These are phyloP conservation scores for Aspergillus ellipticus DNA, from an alignment of 495 filamentous ascomycete species.

Conservation along the genomic window DNA sequence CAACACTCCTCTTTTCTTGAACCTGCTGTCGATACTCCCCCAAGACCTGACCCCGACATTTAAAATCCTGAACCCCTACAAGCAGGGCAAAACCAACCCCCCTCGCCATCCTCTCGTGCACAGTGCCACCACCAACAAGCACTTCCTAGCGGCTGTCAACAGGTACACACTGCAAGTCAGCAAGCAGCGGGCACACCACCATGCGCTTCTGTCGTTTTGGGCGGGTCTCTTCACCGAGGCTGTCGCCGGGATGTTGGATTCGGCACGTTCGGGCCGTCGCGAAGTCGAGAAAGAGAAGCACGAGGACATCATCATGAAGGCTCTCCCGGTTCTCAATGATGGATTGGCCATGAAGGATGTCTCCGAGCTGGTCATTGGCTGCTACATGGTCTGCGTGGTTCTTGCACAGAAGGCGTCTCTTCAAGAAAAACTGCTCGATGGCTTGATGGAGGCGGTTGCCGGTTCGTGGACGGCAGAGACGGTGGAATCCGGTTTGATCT, in stretches of 20 bases:
- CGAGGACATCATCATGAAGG: conserved; percentile 69
- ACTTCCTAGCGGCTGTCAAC: conserved; percentile 69
- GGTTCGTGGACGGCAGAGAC: conserved; percentile 71
- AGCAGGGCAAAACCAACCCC: conserved; percentile 65
- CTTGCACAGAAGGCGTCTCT: conserved; percentile 76
- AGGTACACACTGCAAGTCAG: conserved; percentile 68
- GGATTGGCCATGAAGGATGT: conserved; percentile 68
- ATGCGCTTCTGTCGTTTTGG: conserved; percentile 81
- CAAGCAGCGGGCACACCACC: conserved; percentile 63
- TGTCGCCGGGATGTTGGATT: conserved; percentile 72
- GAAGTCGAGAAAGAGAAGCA: conserved; percentile 67
- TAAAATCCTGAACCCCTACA: conserved; percentile 80
- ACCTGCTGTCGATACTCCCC: conserved; percentile 79
- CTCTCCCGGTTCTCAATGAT: conserved; percentile 73
- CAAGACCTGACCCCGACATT: conserved; percentile 66
- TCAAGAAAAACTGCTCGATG: conserved; percentile 67
- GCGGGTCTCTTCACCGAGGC: conserved; percentile 78
- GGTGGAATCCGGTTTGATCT: conserved; percentile 68
- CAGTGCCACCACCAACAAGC: conserved; percentile 66
- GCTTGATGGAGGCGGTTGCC: conserved; percentile 82
- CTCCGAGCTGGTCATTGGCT: conserved; percentile 73
- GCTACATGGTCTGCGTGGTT: conserved; percentile 85
- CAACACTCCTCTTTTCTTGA: conserved; percentile 71
- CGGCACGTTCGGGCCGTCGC: conserved; percentile 63
- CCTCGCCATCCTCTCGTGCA: conserved; percentile 78